Evolutionary conservation across 2,329 filamentous ascomycete species (phyloP).

Genomic region (Aspergillus luchuensis): DNA sequence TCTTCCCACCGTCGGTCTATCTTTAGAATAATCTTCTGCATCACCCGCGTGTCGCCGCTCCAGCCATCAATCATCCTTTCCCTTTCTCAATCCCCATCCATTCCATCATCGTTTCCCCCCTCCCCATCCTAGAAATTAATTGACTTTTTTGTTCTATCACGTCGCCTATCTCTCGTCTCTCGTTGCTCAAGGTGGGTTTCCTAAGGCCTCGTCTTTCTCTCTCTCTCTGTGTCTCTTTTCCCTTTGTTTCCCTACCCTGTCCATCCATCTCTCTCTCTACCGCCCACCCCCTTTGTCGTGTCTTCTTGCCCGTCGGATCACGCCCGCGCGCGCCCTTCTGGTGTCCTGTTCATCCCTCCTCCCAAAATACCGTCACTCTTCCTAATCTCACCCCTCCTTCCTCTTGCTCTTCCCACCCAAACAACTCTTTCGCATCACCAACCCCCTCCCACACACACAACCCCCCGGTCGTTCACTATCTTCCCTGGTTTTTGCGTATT

Average conservation of each 20-base stretch:
- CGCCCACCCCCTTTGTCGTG: neutral
- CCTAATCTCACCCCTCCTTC: constrained; percentile 14
- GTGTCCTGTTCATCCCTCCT: constrained; percentile 6
- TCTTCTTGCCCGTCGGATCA: neutral
- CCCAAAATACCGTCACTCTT: constrained; percentile 12
- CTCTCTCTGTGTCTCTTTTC: constrained; percentile 3
- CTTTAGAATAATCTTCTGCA: constrained; percentile 39
- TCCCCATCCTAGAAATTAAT: constrained; percentile 9
- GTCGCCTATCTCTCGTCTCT: constrained; percentile 14
- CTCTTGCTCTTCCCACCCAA: constrained; percentile 1
- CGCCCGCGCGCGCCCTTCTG: neutral
- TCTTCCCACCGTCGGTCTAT: constrained; percentile 24
- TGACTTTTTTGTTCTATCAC: neutral
- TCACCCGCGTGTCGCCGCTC: constrained; percentile 27
- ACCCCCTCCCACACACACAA: too few species aligned
- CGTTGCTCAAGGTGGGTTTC: constrained; percentile 16
- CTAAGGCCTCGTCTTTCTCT: constrained; percentile 11
- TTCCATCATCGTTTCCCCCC: constrained; percentile 3
- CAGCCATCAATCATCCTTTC: constrained; percentile 25
- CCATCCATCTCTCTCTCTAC: neutral
- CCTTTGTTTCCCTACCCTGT: constrained; percentile 6
- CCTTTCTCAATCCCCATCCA: constrained; percentile 14
- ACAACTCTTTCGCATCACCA: constrained; percentile 4
- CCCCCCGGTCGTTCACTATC: constrained; percentile 9
- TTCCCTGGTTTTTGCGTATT: neutral